phyloP scores from a whole-genome alignment of 2,329 filamentous ascomycete species.

The Hymenoscyphus repandus region DNA sequence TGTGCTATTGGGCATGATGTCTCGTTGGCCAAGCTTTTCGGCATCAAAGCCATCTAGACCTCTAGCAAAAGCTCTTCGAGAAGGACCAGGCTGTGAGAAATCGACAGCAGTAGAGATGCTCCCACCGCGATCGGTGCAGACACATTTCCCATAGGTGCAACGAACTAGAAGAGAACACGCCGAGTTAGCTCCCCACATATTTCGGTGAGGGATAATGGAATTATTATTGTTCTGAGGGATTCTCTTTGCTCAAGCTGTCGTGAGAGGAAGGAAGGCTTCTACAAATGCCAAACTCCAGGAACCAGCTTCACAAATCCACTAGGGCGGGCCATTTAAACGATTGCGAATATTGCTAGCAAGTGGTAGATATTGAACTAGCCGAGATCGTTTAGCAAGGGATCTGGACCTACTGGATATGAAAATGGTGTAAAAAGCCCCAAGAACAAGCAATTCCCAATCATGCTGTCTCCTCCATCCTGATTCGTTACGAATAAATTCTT shows the following conservation, averaged over 20 bases:
- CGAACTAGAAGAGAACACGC: too few relatives aligned
- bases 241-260: constrained; percentile 55
- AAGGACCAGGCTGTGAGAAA: too few relatives aligned
- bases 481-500: constrained; percentile 40
- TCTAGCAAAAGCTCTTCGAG: too few relatives aligned
- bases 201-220: background rate
- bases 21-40: too few relatives aligned
- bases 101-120: too few relatives aligned
- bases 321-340: constrained; percentile 45
- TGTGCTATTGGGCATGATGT: too few relatives aligned
- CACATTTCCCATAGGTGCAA: too few relatives aligned
- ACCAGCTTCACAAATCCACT: constrained; percentile 45
- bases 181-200: background rate
- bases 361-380: constrained; percentile 9
- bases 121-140: too few relatives aligned
- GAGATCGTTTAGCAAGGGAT: background rate
- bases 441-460: constrained; percentile 61
- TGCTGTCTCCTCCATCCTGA: constrained; percentile 57
- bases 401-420: constrained; percentile 52
- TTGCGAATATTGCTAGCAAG: constrained; percentile 51
- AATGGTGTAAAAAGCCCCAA: constrained; percentile 64
- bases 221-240: background rate
- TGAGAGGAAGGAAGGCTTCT: constrained; percentile 59
- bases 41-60: too few relatives aligned
- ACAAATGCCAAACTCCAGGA: constrained; percentile 52